Evolutionary conservation across 495 filamentous ascomycete species (phyloP).

Genomic region (Hypoxylon lienhwacheense): DNA sequence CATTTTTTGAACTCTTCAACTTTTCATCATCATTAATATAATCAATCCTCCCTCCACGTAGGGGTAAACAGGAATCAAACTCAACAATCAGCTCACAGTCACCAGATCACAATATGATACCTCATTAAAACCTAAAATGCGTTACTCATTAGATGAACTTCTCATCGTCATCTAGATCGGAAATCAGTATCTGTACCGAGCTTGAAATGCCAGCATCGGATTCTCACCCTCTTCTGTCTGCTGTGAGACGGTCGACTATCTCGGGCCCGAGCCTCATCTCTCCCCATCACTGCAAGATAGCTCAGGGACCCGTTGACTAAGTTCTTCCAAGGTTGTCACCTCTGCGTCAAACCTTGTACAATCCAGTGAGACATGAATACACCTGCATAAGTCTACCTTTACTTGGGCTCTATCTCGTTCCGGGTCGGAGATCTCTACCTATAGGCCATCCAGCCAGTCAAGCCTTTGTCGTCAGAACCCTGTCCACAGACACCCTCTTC

Average conservation of each 20-base stretch:
- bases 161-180: slow-evolving; percentile 7
- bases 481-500: slow-evolving; percentile 29
- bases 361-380: slow-evolving; percentile 9
- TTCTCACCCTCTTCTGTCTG: slow-evolving; percentile 19
- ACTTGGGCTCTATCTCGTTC: slow-evolving; percentile 16
- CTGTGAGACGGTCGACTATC: slow-evolving; percentile 18
- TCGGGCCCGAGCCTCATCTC: slow-evolving; percentile 34
- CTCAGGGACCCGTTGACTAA: slow-evolving; percentile 31
- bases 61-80: no score
- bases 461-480: slow-evolving; percentile 11
- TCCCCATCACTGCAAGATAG: slow-evolving; percentile 28
- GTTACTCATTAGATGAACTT: slow-evolving; percentile 9
- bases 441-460: slow-evolving; percentile 23
- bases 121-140: no score
- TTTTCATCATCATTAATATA: no score
- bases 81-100: no score
- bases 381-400: slow-evolving; percentile 28
- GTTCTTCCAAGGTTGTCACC: neutral
- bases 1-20: no score
- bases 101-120: no score
- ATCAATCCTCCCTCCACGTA: no score
- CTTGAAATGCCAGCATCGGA: slow-evolving; percentile 24
- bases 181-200: slow-evolving; percentile 9
- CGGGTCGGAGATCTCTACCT: slow-evolving; percentile 16
- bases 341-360: slow-evolving; percentile 11